Evolutionary conservation across 768 basidiomycete species (phyloP).

Genomic region (Ramaria sp.): DNA sequence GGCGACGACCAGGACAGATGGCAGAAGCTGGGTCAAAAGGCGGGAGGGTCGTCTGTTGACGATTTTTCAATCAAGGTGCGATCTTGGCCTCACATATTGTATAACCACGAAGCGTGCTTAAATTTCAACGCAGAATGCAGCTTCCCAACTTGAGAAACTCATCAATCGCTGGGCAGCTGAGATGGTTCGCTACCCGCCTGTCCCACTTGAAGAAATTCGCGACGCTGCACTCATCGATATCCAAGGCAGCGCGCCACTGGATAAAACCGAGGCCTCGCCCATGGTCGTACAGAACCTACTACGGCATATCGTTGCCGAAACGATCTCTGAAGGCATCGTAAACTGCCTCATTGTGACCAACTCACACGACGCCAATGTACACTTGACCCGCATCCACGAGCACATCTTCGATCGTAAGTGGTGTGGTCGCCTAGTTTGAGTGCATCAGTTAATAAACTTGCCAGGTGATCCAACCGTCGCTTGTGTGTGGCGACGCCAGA

Average conservation of each 20-base stretch:
- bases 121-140: conserved; percentile 47
- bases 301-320: conserved; percentile 71
- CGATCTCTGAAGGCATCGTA: conserved; percentile 61
- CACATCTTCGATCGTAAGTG: conserved; percentile 73
- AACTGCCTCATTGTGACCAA: conserved; percentile 84
- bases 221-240: conserved; percentile 52
- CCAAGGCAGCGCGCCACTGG: conserved; percentile 36
- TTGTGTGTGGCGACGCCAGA: conserved; percentile 82
- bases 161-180: conserved; percentile 88
- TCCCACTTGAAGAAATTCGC: conserved; percentile 40
- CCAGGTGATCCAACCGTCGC: conserved; percentile 83
- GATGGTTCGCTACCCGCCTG: conserved; percentile 47
- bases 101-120: conserved; percentile 2
- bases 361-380: conserved; percentile 72
- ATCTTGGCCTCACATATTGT: background rate
- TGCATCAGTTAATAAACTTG: background rate
- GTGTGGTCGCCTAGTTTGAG: background rate
- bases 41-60: conserved; percentile 59
- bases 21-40: conserved; percentile 15
- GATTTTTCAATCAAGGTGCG: conserved; percentile 82
- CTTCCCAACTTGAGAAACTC: conserved; percentile 69
- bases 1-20: conserved; percentile 29
- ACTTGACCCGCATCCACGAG: conserved; percentile 80
- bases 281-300: conserved; percentile 75
- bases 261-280: conserved; percentile 30